phyloP scores from a whole-genome alignment of 2,329 filamentous ascomycete species.

The Lecanosticta acicola region DNA sequence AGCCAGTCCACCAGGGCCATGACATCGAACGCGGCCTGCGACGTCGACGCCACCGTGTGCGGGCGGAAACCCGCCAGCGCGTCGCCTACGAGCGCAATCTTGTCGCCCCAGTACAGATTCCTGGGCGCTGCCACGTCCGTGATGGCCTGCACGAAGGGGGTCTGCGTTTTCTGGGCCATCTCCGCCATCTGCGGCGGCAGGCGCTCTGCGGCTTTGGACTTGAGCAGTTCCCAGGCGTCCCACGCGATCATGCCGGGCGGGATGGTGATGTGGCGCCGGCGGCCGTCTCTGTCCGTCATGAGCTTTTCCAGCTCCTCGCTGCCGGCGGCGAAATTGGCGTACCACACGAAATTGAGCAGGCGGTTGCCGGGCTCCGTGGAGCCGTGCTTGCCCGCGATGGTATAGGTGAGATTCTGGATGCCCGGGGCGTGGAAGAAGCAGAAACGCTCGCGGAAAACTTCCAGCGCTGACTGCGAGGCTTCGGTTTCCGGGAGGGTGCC shows the following conservation, averaged over 20 bases:
- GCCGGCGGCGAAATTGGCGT: constrained; percentile 37
- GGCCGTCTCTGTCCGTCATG: constrained; percentile 42
- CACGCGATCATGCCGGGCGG: constrained; percentile 38
- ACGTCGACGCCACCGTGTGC: constrained; percentile 42
- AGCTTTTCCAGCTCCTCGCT: constrained; percentile 36
- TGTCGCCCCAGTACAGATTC: constrained; percentile 39
- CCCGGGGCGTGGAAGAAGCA: constrained; percentile 38
- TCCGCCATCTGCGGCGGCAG: constrained; percentile 39
- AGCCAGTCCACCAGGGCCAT: constrained; percentile 39
- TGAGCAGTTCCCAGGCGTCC: constrained; percentile 38
- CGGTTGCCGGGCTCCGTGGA: constrained; percentile 37
- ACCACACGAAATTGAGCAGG: constrained; percentile 46
- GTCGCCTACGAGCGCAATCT: constrained; percentile 44
- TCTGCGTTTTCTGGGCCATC: constrained; percentile 35
- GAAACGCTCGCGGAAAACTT: constrained; percentile 37
- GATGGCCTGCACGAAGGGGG: constrained; percentile 44
- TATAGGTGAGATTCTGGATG: constrained; percentile 39
- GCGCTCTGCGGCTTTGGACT: constrained; percentile 28
- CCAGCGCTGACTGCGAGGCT: constrained; percentile 29
- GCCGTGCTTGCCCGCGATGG: constrained; percentile 41
- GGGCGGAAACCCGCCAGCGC: constrained; percentile 43
- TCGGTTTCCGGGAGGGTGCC: constrained; percentile 33
- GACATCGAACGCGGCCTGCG: constrained; percentile 43
- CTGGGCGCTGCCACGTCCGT: constrained; percentile 38
- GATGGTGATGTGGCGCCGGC: constrained; percentile 38